phyloP scores from a whole-genome alignment of 2,329 filamentous ascomycete genomes.

The Exserohilum turcica region DNA sequence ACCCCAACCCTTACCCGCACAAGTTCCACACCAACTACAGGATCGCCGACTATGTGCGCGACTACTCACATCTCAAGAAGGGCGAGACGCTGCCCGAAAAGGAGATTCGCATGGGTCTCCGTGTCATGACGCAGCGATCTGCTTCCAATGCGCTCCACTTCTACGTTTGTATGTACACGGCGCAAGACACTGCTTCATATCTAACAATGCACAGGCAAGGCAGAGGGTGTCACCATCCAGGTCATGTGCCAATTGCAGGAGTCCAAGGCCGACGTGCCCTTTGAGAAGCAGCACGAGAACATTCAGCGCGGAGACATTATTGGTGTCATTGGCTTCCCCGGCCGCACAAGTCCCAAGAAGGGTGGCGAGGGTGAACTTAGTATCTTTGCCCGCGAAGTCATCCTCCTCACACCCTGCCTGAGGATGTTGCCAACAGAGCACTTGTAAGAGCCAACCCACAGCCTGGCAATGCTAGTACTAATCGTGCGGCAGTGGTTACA shows the following conservation, averaged over 20 bases:
- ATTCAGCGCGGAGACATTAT: slow-evolving; percentile 92
- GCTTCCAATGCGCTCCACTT: slow-evolving; percentile 35
- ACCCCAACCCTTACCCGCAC: slow-evolving; percentile 86
- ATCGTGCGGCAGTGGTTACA: slow-evolving; percentile 72
- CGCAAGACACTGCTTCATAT: background rate
- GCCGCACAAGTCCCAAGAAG: slow-evolving; percentile 86
- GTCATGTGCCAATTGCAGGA: slow-evolving; percentile 90
- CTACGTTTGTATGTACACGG: slow-evolving; percentile 30
- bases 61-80: slow-evolving; percentile 82
- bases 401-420: slow-evolving; percentile 86
- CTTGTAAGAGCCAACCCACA: slow-evolving; percentile 55
- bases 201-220: slow-evolving; percentile 56
- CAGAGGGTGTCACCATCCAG: slow-evolving; percentile 79
- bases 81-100: slow-evolving; percentile 81
- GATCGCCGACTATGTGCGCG: slow-evolving; percentile 75
- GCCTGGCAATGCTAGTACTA: background rate
- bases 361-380: slow-evolving; percentile 90
- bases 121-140: slow-evolving; percentile 67
- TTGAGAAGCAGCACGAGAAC: slow-evolving; percentile 87
- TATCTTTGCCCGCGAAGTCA: slow-evolving; percentile 86
- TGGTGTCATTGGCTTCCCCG: slow-evolving; percentile 82
- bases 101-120: slow-evolving; percentile 76
- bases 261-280: slow-evolving; percentile 69
- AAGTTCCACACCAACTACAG: slow-evolving; percentile 88
- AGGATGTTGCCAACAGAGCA: slow-evolving; percentile 79